A percentile compares a stretch with the other conserved stretches of the same genome.
Conservation (phyloP, 2,329 filamentous ascomycete genomes). For the Diaporthe sp. region DNA sequence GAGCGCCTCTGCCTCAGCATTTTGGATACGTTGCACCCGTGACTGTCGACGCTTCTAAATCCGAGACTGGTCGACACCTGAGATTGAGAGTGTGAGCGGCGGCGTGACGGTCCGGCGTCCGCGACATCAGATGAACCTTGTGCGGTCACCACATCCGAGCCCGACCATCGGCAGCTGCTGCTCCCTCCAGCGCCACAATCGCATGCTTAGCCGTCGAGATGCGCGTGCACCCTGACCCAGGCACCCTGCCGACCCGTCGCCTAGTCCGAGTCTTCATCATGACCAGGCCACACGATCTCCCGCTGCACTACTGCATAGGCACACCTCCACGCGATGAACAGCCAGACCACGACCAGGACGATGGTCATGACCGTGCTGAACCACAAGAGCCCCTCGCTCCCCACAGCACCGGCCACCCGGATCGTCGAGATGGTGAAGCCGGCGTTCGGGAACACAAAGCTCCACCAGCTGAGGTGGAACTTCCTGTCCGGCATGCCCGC, state of each 20-base stretch:
- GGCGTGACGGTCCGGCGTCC: not conserved
- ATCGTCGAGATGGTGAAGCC: conserved; percentile 73
- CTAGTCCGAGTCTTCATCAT: conserved; percentile 65
- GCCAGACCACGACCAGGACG: conserved; percentile 66
- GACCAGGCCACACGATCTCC: conserved; percentile 71
- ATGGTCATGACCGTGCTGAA: conserved; percentile 69
- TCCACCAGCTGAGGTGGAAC: conserved; percentile 69
- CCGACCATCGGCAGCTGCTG: not conserved
- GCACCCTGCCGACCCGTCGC: not conserved
- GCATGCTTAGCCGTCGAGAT: not conserved
- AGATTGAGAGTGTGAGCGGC: not conserved
- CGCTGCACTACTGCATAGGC: conserved; percentile 62
- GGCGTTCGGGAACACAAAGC: conserved; percentile 76
- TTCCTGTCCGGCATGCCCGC: conserved; percentile 49
- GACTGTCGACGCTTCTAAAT: not conserved
- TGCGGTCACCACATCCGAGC: not conserved
- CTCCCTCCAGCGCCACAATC: not conserved
- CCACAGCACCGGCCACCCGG: conserved; percentile 65
- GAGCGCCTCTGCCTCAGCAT: not conserved
- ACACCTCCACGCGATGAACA: conserved; percentile 64
- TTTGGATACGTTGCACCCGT: too few species aligned
- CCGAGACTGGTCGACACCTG: not conserved
- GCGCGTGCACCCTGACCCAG: not conserved
- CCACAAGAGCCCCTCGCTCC: conserved; percentile 65
- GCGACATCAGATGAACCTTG: too few species aligned